These are phyloP conservation scores for Ophiostoma quercus DNA, from an alignment of 2,329 filamentous ascomycete species.

Conservation along the genomic window DNA sequence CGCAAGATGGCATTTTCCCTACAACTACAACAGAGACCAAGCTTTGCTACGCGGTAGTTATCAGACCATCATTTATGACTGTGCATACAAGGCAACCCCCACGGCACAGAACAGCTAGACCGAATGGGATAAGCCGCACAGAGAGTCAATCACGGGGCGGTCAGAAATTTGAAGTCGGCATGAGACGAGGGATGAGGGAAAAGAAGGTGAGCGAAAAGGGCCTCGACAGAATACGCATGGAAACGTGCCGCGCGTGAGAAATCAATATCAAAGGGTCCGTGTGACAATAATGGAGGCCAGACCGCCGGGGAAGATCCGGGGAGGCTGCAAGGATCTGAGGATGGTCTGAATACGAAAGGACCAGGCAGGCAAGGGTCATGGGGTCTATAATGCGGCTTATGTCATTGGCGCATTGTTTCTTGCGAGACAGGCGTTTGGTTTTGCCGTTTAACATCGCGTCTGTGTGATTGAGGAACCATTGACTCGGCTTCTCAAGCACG, in stretches of 20 bases:
- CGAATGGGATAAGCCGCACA: slow-evolving; percentile 1
- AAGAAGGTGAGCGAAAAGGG: slow-evolving; percentile 11
- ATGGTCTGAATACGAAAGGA: neutral
- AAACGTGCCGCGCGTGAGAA: neutral
- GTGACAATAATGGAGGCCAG: neutral
- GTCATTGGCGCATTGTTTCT: neutral
- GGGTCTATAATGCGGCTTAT: neutral
- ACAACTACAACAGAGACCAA: neutral
- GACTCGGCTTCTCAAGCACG: neutral
- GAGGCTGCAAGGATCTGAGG: neutral
- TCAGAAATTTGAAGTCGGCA: neutral
- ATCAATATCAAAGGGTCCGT: neutral
- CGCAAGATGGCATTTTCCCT: neutral
- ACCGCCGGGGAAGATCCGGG: slow-evolving; percentile 12
- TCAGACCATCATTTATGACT: slow-evolving; percentile 4
- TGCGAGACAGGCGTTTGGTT: neutral
- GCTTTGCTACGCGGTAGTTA: slow-evolving; percentile 3
- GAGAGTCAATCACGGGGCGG: slow-evolving; percentile 11
- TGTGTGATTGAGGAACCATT: too few relatives aligned
- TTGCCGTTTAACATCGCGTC: too few relatives aligned
- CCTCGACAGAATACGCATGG: neutral
- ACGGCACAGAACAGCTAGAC: neutral
- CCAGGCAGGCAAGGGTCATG: neutral
- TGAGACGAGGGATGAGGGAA: neutral
- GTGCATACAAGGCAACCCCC: neutral